phyloP scores from a whole-genome alignment of 768 basidiomycete genomes.

The Kwoniella shandongensis region DNA sequence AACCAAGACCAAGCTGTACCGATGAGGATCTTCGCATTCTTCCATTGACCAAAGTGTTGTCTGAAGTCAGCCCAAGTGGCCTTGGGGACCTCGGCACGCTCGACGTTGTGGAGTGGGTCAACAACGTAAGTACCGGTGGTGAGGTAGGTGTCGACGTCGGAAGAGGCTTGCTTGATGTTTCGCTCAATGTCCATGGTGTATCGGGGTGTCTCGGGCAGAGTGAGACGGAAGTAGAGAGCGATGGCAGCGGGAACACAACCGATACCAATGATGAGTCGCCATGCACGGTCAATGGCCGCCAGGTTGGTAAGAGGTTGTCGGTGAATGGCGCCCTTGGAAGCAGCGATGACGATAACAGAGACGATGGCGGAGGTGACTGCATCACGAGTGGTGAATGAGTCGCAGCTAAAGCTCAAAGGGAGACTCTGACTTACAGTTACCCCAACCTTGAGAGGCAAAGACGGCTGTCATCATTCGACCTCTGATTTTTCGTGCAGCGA shows the following conservation, averaged over 20 bases:
- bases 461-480: constrained; percentile 88
- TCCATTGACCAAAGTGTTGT: constrained; percentile 65
- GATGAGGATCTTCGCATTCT: constrained; percentile 75
- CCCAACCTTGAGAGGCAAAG: constrained; percentile 84
- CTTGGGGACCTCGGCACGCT: constrained; percentile 68
- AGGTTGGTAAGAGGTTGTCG: constrained; percentile 55
- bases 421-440: constrained; percentile 75
- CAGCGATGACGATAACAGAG: constrained; percentile 64
- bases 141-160: constrained; percentile 72
- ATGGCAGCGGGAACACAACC: constrained; percentile 77
- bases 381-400: neutral
- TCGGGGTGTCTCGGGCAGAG: constrained; percentile 88
- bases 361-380: constrained; percentile 66
- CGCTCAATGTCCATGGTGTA: constrained; percentile 88
- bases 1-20: constrained; percentile 85
- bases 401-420: too few species aligned
- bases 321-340: constrained; percentile 67
- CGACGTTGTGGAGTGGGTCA: constrained; percentile 61
- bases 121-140: constrained; percentile 57
- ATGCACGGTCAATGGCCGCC: constrained; percentile 68
- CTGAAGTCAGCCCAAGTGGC: constrained; percentile 69
- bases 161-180: constrained; percentile 71
- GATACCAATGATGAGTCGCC: constrained; percentile 85
- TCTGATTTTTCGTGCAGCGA: constrained; percentile 71
- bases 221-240: constrained; percentile 88